phyloP scores from a whole-genome alignment of 75 land plant genomes.

The Selaginella moellendorffii region DNA sequence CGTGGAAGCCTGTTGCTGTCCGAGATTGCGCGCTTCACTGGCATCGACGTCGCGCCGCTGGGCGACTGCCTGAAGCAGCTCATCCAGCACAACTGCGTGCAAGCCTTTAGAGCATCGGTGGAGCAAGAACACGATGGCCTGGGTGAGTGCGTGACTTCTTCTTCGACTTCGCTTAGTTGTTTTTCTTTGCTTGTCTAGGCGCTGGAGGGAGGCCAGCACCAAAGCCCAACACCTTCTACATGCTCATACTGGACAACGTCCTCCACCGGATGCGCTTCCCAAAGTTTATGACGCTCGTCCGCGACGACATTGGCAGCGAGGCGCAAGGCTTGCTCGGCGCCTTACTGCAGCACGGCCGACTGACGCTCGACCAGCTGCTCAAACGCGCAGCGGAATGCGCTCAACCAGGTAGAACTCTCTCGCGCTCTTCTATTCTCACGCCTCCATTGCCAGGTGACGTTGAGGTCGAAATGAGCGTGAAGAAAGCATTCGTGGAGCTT shows the following conservation, averaged over 20 bases:
- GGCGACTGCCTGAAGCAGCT: constrained; percentile 61
- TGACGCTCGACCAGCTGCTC: constrained; percentile 52
- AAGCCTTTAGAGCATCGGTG: constrained; percentile 41
- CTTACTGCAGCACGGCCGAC: constrained; percentile 71
- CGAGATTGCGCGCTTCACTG: constrained; percentile 35
- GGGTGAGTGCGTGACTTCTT: not conserved
- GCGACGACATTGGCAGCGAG: constrained; percentile 53
- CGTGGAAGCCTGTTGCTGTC: constrained; percentile 36
- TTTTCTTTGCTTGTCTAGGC: not conserved
- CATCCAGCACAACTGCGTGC: constrained; percentile 86
- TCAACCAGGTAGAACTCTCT: not conserved
- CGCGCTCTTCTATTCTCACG: not conserved
- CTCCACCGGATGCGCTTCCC: constrained; percentile 69
- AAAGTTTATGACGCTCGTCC: constrained; percentile 49
- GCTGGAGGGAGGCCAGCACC: constrained; percentile 24
- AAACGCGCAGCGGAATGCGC: constrained; percentile 25
- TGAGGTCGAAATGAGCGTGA: constrained; percentile 15
- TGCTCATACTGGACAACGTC: constrained; percentile 46
- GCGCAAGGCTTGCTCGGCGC: constrained; percentile 43
- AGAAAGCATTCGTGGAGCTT: constrained; percentile 35
- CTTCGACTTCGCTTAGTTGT: not conserved
- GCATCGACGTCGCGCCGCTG: constrained; percentile 30
- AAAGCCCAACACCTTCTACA: constrained; percentile 36
- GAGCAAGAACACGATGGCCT: constrained; percentile 19
- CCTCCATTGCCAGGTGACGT: constrained; percentile 13